A percentile compares a stretch with the other conserved stretches of the same genome.
Conservation (phyloP, 257 asterid genomes). For the Perilla frutescens region DNA sequence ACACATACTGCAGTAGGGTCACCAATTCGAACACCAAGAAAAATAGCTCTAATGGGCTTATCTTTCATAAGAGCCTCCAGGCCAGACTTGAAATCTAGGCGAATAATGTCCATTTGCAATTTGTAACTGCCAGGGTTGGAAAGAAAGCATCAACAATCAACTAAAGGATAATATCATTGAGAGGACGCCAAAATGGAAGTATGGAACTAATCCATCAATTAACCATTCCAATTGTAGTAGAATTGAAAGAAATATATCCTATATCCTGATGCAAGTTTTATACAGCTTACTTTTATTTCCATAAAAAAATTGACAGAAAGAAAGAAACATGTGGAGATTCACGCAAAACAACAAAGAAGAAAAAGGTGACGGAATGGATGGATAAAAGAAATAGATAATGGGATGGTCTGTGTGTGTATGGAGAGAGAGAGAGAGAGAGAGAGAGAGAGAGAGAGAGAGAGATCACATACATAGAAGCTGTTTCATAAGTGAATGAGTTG, state of each 20-base stretch:
- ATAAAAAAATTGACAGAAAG: neutral
- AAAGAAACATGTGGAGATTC: neutral
- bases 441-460: conserved; percentile 12
- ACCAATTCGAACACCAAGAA: conserved; percentile 94
- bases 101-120: conserved; percentile 79
- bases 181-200: neutral
- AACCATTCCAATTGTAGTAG: neutral
- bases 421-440: neutral
- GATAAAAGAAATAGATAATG: neutral
- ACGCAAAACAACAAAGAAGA: neutral
- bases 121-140: conserved; percentile 61
- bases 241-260: neutral
- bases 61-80: conserved; percentile 80
- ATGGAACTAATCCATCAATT: neutral
- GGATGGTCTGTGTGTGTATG: neutral
- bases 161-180: conserved; percentile 10
- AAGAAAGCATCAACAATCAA: conserved; percentile 25
- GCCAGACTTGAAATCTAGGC: conserved; percentile 91
- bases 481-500: conserved; percentile 86
- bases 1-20: conserved; percentile 89
- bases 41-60: conserved; percentile 79
- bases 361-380: neutral
- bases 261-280: neutral
- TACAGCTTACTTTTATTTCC: neutral
- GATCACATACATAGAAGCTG: conserved; percentile 63